A percentile compares a stretch with the other conserved stretches of the same genome.
Evolutionary conservation across 805 yeast species (phyloP).

Genomic region (Komagataella kurtzmanii): DNA sequence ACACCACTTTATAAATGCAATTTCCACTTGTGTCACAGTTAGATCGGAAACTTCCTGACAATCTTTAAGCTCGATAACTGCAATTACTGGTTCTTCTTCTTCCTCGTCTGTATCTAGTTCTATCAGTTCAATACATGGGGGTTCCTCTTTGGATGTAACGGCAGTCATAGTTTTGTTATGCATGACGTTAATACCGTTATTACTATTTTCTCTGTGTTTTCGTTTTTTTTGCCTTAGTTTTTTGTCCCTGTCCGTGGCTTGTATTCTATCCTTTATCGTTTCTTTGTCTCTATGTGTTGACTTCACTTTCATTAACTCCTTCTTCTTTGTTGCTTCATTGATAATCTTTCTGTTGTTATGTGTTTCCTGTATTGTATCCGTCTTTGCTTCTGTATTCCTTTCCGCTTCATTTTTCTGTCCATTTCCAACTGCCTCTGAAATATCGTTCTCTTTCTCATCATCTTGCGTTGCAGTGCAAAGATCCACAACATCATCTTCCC

Average conservation of each 20-base stretch:
- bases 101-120: background rate
- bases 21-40: background rate
- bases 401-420: background rate
- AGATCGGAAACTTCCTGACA: background rate
- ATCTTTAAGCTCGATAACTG: background rate
- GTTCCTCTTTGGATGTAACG: background rate
- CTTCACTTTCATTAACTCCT: background rate
- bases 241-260: no score
- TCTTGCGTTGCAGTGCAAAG: background rate
- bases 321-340: background rate
- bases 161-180: background rate
- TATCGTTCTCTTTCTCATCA: background rate
- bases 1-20: background rate
- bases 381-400: background rate
- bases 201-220: background rate
- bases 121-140: background rate
- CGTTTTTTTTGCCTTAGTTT: background rate
- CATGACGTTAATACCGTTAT: background rate
- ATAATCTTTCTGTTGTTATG: background rate
- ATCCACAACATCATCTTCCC: background rate
- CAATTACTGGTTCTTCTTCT: background rate
- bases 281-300: background rate
- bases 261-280: background rate
- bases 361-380: background rate
- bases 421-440: background rate